Conservation (phyloP, 1,284 basidiomycete genomes). For the Athelia psychrophila region DNA sequence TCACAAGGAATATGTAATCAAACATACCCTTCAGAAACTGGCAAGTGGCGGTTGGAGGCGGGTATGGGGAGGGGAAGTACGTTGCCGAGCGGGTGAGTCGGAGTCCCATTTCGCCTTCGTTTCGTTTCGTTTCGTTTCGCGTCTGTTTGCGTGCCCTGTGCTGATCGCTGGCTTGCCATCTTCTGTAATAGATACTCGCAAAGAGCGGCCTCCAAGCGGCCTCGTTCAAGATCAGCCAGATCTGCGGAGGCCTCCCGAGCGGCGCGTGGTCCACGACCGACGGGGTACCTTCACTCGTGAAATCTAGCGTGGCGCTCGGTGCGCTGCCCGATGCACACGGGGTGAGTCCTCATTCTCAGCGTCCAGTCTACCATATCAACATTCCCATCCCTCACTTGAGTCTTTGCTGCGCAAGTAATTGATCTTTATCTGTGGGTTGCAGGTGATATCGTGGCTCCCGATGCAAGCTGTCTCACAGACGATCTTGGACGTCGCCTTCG, state of each 20-base stretch:
- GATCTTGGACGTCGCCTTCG: conserved; percentile 28
- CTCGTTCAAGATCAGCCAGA: conserved; percentile 22
- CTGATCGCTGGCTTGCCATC: too few species aligned
- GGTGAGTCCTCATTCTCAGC: conserved; percentile 6
- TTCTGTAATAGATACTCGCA: conserved; percentile 20
- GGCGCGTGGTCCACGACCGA: conserved; percentile 22
- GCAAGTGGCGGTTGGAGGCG: conserved; percentile 21
- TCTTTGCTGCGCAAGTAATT: too few species aligned
- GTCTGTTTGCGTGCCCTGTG: too few species aligned
- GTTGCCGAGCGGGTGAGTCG: conserved; percentile 29
- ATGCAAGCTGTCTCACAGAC: conserved; percentile 18
- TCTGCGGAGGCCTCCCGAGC: conserved; percentile 15
- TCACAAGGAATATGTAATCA: too few species aligned
- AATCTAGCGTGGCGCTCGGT: conserved; percentile 20
- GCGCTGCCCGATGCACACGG: conserved; percentile 6
- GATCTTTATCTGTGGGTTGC: conserved; percentile 18
- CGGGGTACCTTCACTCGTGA: conserved; percentile 22
- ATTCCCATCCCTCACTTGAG: neutral
- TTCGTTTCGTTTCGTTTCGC: conserved; percentile 5
- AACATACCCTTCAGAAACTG: too few species aligned
- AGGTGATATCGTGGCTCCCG: neutral
- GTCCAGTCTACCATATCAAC: conserved; percentile 9
- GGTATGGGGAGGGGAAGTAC: conserved; percentile 34
- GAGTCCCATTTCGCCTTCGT: conserved; percentile 31
- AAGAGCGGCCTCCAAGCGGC: conserved; percentile 22